phyloP scores from a whole-genome alignment of 1,284 basidiomycete genomes.

The Cryptococcus jaspeensis region DNA sequence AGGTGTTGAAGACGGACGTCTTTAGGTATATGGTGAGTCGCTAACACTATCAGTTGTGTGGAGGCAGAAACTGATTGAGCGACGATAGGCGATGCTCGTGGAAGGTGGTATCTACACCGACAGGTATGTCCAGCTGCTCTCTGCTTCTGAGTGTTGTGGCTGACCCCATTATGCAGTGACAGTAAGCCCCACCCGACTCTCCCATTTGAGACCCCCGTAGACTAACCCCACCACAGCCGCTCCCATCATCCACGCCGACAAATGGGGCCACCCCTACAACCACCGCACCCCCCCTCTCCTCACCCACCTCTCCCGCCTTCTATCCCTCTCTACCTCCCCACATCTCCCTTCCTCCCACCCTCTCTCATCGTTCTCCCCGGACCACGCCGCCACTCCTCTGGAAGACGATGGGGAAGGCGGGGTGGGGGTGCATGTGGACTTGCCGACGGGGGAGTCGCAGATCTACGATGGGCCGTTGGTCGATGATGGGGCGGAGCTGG shows the following conservation, averaged over 20 bases:
- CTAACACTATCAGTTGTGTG: background rate
- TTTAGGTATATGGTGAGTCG: conserved; percentile 30
- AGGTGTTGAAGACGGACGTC: conserved; percentile 39
- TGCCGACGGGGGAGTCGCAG: conserved; percentile 8
- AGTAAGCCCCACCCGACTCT: conserved; percentile 4
- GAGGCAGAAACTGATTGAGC: background rate
- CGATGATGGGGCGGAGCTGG: conserved; percentile 34
- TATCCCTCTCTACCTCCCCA: conserved; percentile 26
- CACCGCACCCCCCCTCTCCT: conserved; percentile 27
- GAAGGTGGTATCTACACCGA: conserved; percentile 42
- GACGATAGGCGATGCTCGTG: conserved; percentile 28
- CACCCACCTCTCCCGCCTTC: conserved; percentile 29
- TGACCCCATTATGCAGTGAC: conserved; percentile 14
- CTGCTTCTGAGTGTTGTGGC: background rate
- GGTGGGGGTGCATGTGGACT: background rate
- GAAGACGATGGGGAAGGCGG: background rate
- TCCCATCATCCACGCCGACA: conserved; percentile 36
- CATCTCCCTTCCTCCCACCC: conserved; percentile 22
- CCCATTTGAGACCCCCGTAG: background rate
- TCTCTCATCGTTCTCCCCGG: conserved; percentile 12
- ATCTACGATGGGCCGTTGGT: conserved; percentile 26
- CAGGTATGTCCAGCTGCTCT: conserved; percentile 16
- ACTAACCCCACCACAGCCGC: conserved; percentile 14
- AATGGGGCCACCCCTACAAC: conserved; percentile 38
- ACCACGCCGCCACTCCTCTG: background rate